Evolutionary conservation across 371 early-diverging fungal genomes (phyloP), one percentile per base, ranked within the genome.

Genomic region (Mucor plumbeus): DNA sequence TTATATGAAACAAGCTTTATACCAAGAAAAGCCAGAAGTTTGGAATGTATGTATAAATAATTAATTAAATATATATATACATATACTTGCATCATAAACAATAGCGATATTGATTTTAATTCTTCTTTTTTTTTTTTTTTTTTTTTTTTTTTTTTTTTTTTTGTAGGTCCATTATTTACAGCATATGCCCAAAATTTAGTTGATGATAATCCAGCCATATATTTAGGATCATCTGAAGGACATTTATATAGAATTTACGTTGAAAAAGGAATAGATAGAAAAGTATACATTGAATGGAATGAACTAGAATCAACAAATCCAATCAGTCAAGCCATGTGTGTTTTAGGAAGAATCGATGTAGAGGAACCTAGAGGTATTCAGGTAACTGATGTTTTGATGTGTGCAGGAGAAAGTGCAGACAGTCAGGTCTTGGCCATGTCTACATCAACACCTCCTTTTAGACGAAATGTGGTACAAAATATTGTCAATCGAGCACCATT

Each of bases 351-450:
- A 10, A 64, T 75, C 13, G 53, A 53, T n/a, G 40, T 72, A 10
- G 13, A 57, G 10, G 63, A 64, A 34, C 40, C 68, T 14, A 14
- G 48, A 19, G 26, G 38, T 14, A 6, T 55, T 15, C 26, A 40
- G 5, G 38, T 50, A 5, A 39, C 59, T 0, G 64, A 73, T 41
- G 47, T 70, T 19, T 11, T 77, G 17, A 17, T 79, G 0, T 76
- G 73, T 64, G 65, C 75, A 9, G 82, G 82, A 5, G 82, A 82
- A 61, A 67, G 78, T 19, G 74, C 80, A 5, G 73, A 82, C 40
- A 74, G 75, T 56, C 75, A 77, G 59, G 68, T 79, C 0, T 55
- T 79, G 36, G 75, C 74, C 5, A 78, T 82, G 77, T 68, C 63
- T 55, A 55, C 35, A 34, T 33, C 26, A 10, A 41, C 26, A 31